Evolutionary conservation across 805 yeast genomes (phyloP).

Genomic region (Debaryomyces castellii): DNA sequence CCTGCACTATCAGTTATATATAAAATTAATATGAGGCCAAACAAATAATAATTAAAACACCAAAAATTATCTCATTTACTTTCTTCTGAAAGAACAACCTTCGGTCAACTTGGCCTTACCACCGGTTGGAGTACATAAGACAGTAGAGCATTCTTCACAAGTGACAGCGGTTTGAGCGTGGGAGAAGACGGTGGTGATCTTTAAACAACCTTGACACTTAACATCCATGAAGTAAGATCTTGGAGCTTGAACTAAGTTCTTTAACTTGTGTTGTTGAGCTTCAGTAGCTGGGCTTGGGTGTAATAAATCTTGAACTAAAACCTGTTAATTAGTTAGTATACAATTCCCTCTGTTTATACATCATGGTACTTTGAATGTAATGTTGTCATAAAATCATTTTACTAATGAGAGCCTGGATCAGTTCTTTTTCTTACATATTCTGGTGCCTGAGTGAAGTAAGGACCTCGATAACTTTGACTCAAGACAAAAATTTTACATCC

Average conservation of each 20-base stretch:
- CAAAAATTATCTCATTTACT: conserved; percentile 51
- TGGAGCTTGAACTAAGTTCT: conserved; percentile 96
- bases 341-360: background rate
- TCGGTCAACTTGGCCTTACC: conserved; percentile 99
- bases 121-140: conserved; percentile 98
- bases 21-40: background rate
- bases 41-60: conserved; percentile 1
- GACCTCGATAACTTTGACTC: too few relatives aligned
- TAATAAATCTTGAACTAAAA: conserved; percentile 98
- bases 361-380: background rate
- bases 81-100: conserved; percentile 99
- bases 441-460: background rate
- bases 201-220: conserved; percentile 98
- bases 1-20: background rate
- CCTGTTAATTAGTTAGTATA: conserved; percentile 45
- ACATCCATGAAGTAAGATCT: conserved; percentile 99
- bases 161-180: conserved; percentile 99
- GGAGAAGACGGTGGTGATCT: conserved; percentile 98
- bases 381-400: background rate
- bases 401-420: background rate
- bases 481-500: too few relatives aligned
- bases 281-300: conserved; percentile 98
- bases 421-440: background rate
- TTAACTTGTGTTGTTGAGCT: conserved; percentile 95
- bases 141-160: conserved; percentile 98